Percentiles rank a stretch among this genome's conserved stretches.
phyloP scores from a whole-genome alignment of 2,329 filamentous ascomycete genomes.

The Podosphaera xanthii region DNA sequence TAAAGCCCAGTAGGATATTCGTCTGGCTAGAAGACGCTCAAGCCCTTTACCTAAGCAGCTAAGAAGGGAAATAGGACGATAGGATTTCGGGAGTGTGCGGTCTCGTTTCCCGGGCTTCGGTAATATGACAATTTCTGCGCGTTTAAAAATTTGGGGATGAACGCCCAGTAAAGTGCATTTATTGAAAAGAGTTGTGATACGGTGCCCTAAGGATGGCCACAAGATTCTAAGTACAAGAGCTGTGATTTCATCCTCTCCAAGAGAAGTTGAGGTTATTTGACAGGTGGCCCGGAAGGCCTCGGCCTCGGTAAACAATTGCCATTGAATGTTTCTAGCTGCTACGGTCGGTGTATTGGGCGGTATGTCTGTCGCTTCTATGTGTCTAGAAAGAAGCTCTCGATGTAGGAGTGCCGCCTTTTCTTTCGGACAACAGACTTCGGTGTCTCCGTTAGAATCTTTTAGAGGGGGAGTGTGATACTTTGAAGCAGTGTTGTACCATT shows the following conservation, averaged over 20 bases:
- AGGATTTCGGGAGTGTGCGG: too few relatives aligned
- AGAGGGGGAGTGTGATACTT: not conserved
- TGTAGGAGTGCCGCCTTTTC: not conserved
- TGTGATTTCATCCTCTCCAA: not conserved
- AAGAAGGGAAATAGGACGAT: too few relatives aligned
- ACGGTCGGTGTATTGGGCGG: not conserved
- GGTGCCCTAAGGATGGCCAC: too few relatives aligned
- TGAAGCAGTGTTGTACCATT: not conserved
- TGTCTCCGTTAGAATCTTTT: not conserved
- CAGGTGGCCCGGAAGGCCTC: not conserved
- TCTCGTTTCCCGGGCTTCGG: too few relatives aligned
- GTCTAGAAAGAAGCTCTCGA: not conserved
- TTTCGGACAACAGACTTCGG: not conserved
- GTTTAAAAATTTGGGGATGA: not conserved
- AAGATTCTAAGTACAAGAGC: too few relatives aligned
- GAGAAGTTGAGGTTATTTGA: not conserved
- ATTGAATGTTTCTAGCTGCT: not conserved
- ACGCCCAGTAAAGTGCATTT: not conserved
- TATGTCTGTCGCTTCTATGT: not conserved
- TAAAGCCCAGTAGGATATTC: not conserved
- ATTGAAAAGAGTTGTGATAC: too few relatives aligned
- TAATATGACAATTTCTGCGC: not conserved
- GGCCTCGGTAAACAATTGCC: too few relatives aligned
- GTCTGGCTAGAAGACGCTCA: not conserved
- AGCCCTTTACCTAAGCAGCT: not conserved